phyloP scores from a whole-genome alignment of 1,139 yeast species.

The Kodamaea alishanica region DNA sequence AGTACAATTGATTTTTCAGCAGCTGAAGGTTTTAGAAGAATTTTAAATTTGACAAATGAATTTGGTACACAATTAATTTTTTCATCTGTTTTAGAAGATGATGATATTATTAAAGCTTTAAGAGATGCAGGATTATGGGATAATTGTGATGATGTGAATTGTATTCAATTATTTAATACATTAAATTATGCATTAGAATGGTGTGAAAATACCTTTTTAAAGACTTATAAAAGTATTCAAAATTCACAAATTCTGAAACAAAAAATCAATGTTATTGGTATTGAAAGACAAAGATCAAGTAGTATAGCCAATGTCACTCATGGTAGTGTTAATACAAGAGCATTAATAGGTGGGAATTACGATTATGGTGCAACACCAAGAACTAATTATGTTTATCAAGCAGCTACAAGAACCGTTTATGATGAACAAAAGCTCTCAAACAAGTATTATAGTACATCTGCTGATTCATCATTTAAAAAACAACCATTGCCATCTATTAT shows the following conservation, averaged over 20 bases:
- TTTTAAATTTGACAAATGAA: constrained; percentile 71
- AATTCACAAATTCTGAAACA: constrained; percentile 16
- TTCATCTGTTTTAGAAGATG: constrained; percentile 68
- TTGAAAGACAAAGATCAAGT: constrained; percentile 12
- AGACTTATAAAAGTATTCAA: constrained; percentile 50
- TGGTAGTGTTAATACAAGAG: background rate
- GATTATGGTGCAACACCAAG: constrained; percentile 56
- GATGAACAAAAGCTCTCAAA: constrained; percentile 38
- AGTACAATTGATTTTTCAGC: constrained; percentile 88
- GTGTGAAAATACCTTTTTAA: constrained; percentile 89
- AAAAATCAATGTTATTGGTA: constrained; percentile 14
- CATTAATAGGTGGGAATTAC: constrained; percentile 6
- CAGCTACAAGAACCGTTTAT: constrained; percentile 53
- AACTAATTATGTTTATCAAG: constrained; percentile 56
- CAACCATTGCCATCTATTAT: constrained; percentile 69
- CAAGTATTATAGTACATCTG: constrained; percentile 23
- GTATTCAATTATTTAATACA: constrained; percentile 64
- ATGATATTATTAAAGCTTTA: constrained; percentile 58
- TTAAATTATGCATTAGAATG: constrained; percentile 89
- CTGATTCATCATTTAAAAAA: constrained; percentile 34
- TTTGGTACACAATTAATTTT: constrained; percentile 70
- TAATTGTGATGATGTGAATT: constrained; percentile 28
- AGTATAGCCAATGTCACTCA: constrained; percentile 8
- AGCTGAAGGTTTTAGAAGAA: constrained; percentile 90
- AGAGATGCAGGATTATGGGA: constrained; percentile 73